Evolutionary conservation across 129 eudicot species (phyloP).

Genomic region (Arctium minus): DNA sequence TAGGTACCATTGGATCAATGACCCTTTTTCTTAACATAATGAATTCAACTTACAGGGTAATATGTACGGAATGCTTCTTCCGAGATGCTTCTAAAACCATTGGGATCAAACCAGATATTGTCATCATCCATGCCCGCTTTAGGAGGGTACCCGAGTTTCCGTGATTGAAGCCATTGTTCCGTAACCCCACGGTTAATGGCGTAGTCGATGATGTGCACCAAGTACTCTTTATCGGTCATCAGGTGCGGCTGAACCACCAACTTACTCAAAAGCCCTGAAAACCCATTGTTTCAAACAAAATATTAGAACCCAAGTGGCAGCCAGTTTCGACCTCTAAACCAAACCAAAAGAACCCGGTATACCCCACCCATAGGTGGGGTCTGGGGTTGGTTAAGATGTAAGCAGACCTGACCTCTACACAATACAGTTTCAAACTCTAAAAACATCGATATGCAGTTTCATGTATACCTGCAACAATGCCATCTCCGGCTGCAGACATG

Average conservation of each 20-base stretch:
- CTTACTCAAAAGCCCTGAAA: constrained; percentile 69
- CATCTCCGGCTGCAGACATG: constrained; percentile 93
- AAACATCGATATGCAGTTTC: neutral
- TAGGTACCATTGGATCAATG: neutral
- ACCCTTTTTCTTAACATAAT: neutral
- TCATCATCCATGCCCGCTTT: constrained; percentile 70
- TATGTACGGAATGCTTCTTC: constrained; percentile 59
- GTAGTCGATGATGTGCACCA: constrained; percentile 60
- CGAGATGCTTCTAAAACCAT: constrained; percentile 56
- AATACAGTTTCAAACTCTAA: neutral
- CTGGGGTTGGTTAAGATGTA: no score
- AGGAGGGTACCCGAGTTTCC: constrained; percentile 68
- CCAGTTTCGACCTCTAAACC: neutral
- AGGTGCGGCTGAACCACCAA: constrained; percentile 73
- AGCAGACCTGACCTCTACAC: no score
- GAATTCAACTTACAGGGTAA: constrained; percentile 37
- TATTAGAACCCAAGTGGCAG: constrained; percentile 9
- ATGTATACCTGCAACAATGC: constrained; percentile 81
- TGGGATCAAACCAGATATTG: constrained; percentile 36
- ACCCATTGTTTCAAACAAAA: constrained; percentile 8
- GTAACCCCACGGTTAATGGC: constrained; percentile 80
- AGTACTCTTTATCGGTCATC: constrained; percentile 57
- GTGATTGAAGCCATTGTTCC: constrained; percentile 75
- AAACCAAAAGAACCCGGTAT: no score
- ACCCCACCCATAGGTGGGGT: no score